A percentile compares a stretch with the other conserved stretches of the same genome.
phyloP scores from a whole-genome alignment of 2,329 filamentous ascomycete species.

The Nectriaceae sp. region DNA sequence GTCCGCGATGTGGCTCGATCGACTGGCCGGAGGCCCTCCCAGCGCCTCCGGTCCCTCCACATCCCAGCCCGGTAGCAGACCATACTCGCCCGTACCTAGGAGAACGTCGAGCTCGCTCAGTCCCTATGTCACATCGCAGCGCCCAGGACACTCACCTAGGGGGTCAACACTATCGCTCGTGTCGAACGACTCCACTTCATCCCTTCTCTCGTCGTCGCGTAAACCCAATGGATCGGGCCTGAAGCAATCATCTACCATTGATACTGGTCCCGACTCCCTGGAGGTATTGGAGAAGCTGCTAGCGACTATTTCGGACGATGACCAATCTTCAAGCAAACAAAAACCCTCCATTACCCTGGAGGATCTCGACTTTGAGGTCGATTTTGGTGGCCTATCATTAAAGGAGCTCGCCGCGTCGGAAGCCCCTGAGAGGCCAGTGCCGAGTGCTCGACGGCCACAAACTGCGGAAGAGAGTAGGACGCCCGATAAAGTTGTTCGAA shows the following conservation, averaged over 20 bases:
- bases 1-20: conserved; percentile 82
- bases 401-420: conserved; percentile 63
- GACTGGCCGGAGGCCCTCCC: conserved; percentile 69
- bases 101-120: conserved; percentile 69
- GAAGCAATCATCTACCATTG: conserved; percentile 56
- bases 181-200: conserved; percentile 75
- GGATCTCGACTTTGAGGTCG: conserved; percentile 67
- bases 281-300: conserved; percentile 63
- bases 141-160: conserved; percentile 68
- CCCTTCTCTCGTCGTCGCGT: conserved; percentile 66
- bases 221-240: conserved; percentile 68
- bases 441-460: conserved; percentile 52
- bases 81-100: conserved; percentile 70
- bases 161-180: conserved; percentile 79
- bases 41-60: conserved; percentile 59
- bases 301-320: conserved; percentile 24
- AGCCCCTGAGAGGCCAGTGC: conserved; percentile 17
- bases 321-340: conserved; percentile 10
- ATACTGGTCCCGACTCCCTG: conserved; percentile 67
- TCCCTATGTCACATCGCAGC: conserved; percentile 67
- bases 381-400: conserved; percentile 78
- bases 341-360: conserved; percentile 41
- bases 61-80: conserved; percentile 63
- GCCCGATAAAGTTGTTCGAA: not conserved
- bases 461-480: conserved; percentile 71